These are phyloP conservation scores for Huiozyma sinensis DNA, from an alignment of 805 yeast genomes.

Conservation along the genomic window DNA sequence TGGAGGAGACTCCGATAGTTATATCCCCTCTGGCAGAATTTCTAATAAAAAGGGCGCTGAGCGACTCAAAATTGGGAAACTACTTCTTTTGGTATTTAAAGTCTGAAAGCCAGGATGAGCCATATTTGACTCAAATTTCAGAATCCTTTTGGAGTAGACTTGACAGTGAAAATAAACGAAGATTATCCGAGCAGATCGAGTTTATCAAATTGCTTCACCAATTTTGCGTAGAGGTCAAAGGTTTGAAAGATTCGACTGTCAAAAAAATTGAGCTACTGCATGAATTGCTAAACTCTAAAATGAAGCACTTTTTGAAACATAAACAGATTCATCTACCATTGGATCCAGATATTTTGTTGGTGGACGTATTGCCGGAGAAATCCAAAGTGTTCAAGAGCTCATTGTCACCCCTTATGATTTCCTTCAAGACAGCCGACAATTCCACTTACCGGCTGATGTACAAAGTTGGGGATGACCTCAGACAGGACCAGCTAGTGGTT, in stretches of 20 bases:
- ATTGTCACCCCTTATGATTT: slow-evolving; percentile 75
- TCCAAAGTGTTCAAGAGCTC: slow-evolving; percentile 87
- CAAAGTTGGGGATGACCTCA: slow-evolving; percentile 86
- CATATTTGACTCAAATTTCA: slow-evolving; percentile 37
- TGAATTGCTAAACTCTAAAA: slow-evolving; percentile 29
- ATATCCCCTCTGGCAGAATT: slow-evolving; percentile 64
- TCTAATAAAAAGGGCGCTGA: slow-evolving; percentile 58
- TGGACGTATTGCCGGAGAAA: slow-evolving; percentile 70
- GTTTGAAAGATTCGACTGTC: slow-evolving; percentile 62
- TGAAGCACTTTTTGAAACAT: slow-evolving; percentile 30
- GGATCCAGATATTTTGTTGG: slow-evolving; percentile 65
- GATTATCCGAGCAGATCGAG: slow-evolving; percentile 50
- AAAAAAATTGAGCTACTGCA: slow-evolving; percentile 63
- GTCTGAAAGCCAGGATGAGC: slow-evolving; percentile 73
- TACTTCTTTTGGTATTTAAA: slow-evolving; percentile 86
- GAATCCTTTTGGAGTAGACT: slow-evolving; percentile 34
- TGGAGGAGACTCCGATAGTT: slow-evolving; percentile 16
- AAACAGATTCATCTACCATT: slow-evolving; percentile 64
- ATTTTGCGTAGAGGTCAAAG: slow-evolving; percentile 54
- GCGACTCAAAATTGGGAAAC: slow-evolving; percentile 60
- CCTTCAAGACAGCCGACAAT: slow-evolving; percentile 50
- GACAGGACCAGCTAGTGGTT: slow-evolving; percentile 95
- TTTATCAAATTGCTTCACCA: slow-evolving; percentile 56
- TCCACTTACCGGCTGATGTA: slow-evolving; percentile 71
- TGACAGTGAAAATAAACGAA: slow-evolving; percentile 15